These are phyloP conservation scores for Pseudonectria buxi DNA, from an alignment of 2,329 filamentous ascomycete genomes.

Conservation along the genomic window DNA sequence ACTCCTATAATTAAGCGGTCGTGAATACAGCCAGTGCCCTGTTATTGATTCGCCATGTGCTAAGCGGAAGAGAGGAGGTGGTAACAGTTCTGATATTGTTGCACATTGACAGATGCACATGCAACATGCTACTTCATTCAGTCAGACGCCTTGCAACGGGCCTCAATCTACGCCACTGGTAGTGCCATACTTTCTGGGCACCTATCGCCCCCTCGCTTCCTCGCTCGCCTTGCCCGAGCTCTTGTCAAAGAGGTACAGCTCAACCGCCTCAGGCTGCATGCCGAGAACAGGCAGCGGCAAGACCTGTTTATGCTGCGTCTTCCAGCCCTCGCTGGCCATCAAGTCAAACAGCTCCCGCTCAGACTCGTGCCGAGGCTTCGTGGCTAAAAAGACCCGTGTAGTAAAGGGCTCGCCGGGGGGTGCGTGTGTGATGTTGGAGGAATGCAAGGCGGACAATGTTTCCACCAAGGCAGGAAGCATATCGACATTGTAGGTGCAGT, in stretches of 20 bases:
- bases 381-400: slow-evolving; percentile 46
- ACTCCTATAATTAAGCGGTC: too few relatives aligned
- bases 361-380: slow-evolving; percentile 49
- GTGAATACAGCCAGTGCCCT: too few relatives aligned
- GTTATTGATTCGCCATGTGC: too few relatives aligned
- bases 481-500: slow-evolving; percentile 57
- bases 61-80: too few relatives aligned
- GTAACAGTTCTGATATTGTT: too few relatives aligned
- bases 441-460: slow-evolving; percentile 45
- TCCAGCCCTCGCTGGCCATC: slow-evolving; percentile 41
- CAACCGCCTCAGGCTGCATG: slow-evolving; percentile 38
- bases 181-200: too few relatives aligned
- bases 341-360: slow-evolving; percentile 44
- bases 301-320: slow-evolving; percentile 31
- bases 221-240: slow-evolving; percentile 13
- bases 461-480: slow-evolving; percentile 46
- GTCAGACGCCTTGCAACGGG: too few relatives aligned
- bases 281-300: slow-evolving; percentile 42
- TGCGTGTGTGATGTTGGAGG: slow-evolving; percentile 23
- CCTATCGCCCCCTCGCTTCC: slow-evolving; percentile 3
- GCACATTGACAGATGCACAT: too few relatives aligned
- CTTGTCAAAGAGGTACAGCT: slow-evolving; percentile 47
- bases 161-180: too few relatives aligned
- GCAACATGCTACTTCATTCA: too few relatives aligned
- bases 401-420: slow-evolving; percentile 11